phyloP scores from a whole-genome alignment of 2,329 filamentous ascomycete genomes.

The Aspergillus fijiensis region DNA sequence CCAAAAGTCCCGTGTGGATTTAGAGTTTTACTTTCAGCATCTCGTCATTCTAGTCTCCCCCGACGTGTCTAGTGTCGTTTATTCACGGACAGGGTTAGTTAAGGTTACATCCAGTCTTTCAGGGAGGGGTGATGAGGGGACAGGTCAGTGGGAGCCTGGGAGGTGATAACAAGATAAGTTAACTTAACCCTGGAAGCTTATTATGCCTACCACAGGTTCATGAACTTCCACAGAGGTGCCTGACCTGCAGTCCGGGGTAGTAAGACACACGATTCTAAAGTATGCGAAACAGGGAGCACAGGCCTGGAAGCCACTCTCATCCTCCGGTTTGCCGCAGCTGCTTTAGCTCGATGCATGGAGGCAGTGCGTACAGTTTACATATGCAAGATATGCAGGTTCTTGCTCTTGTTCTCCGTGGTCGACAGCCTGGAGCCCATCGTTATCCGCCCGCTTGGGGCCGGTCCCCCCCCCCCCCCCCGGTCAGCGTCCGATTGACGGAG shows the following conservation, averaged over 20 bases:
- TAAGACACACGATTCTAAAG: neutral
- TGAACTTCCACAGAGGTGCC: neutral
- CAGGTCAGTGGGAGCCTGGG: neutral
- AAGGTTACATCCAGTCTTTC: neutral
- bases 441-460: constrained; percentile 8
- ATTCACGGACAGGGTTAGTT: neutral
- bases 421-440: neutral
- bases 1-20: neutral
- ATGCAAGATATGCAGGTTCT: neutral
- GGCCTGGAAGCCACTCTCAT: neutral
- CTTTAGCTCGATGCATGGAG: neutral
- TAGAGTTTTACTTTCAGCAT: neutral
- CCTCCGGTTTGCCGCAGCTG: neutral
- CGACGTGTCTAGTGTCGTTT: neutral
- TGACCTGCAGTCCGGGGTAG: neutral
- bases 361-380: neutral
- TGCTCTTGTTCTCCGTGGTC: constrained; percentile 1
- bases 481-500: neutral
- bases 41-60: neutral
- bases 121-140: neutral
- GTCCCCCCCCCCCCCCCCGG: neutral
- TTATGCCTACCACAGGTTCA: neutral
- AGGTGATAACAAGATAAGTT: neutral
- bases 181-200: neutral
- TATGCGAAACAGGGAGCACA: neutral